Conservation (phyloP, 1,284 basidiomycete genomes). For the Hymenochaete sp. region DNA sequence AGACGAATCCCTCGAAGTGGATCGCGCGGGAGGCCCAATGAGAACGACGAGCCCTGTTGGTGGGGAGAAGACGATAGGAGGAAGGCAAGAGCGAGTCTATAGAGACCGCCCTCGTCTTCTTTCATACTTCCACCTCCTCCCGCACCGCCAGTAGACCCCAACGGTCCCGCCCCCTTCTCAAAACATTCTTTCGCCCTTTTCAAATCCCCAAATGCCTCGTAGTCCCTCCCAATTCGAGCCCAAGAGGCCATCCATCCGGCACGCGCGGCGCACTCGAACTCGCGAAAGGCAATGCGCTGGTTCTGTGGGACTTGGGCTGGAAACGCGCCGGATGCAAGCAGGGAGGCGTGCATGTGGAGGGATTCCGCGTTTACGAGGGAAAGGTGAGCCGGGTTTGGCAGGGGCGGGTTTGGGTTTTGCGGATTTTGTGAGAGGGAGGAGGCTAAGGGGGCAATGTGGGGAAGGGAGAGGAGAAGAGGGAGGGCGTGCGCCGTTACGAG, state of each 20-base stretch:
- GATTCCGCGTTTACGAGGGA: too few species aligned
- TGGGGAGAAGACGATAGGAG: too few species aligned
- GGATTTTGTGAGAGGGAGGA: slow-evolving; percentile 21
- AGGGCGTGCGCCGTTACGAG: slow-evolving; percentile 58
- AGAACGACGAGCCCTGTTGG: too few species aligned
- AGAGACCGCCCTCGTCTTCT: slow-evolving; percentile 68
- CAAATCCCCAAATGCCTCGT: slow-evolving; percentile 78
- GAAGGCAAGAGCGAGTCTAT: slow-evolving; percentile 86
- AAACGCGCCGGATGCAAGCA: slow-evolving; percentile 61
- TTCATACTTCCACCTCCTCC: too few species aligned
- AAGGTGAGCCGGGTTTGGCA: too few species aligned
- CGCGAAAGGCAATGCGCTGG: slow-evolving; percentile 76
- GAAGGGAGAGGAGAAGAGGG: slow-evolving; percentile 43
- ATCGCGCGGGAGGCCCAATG: slow-evolving; percentile 54
- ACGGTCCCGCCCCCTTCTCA: slow-evolving; percentile 67
- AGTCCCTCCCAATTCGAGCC: slow-evolving; percentile 87
- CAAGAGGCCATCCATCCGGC: slow-evolving; percentile 68
- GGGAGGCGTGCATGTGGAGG: slow-evolving; percentile 63
- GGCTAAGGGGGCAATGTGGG: too few species aligned
- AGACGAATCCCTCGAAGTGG: slow-evolving; percentile 58
- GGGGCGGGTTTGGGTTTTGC: slow-evolving; percentile 35
- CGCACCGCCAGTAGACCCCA: too few species aligned
- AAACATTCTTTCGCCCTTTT: slow-evolving; percentile 73
- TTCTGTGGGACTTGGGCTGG: slow-evolving; percentile 56
- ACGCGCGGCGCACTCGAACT: slow-evolving; percentile 76